Conservation (phyloP, 202 grass and related monocot species). For the Panicum hallii region DNA sequence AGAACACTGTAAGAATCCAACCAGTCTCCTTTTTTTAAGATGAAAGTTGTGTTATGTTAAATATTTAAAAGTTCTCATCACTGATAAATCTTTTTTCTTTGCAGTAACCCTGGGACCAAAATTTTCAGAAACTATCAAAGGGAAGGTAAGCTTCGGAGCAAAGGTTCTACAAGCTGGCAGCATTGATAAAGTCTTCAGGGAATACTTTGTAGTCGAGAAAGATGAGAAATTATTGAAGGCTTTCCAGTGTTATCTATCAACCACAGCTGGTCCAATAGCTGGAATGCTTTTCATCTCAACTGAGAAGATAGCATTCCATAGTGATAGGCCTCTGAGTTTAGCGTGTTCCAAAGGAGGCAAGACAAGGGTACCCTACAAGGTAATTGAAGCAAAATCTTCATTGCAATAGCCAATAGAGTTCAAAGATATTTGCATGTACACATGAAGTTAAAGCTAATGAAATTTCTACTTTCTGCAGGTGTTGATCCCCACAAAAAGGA, state of each 20-base stretch:
- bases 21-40: not conserved
- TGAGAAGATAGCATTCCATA: conserved; percentile 77
- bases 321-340: conserved; percentile 65
- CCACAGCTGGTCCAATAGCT: conserved; percentile 79
- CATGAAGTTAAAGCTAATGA: conserved; percentile 43
- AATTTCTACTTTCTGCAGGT: conserved; percentile 57
- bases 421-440: conserved; percentile 26
- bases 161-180: conserved; percentile 78
- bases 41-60: conserved; percentile 11
- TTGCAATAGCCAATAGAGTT: not conserved
- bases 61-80: not conserved
- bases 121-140: conserved; percentile 76
- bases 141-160: conserved; percentile 69
- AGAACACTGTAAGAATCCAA: conserved; percentile 65
- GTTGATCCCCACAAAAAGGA: conserved; percentile 61
- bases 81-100: conserved; percentile 39
- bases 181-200: conserved; percentile 68
- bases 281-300: conserved; percentile 84
- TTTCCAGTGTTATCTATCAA: conserved; percentile 88
- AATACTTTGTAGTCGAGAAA: conserved; percentile 61
- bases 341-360: conserved; percentile 58
- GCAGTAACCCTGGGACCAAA: conserved; percentile 69
- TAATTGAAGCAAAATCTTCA: conserved; percentile 50
- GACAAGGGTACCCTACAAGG: conserved; percentile 73
- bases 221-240: conserved; percentile 74